Percentiles rank a stretch among this genome's conserved stretches.
Conservation (phyloP, 176 grass and related monocot genomes). For the Musa beccarii region DNA sequence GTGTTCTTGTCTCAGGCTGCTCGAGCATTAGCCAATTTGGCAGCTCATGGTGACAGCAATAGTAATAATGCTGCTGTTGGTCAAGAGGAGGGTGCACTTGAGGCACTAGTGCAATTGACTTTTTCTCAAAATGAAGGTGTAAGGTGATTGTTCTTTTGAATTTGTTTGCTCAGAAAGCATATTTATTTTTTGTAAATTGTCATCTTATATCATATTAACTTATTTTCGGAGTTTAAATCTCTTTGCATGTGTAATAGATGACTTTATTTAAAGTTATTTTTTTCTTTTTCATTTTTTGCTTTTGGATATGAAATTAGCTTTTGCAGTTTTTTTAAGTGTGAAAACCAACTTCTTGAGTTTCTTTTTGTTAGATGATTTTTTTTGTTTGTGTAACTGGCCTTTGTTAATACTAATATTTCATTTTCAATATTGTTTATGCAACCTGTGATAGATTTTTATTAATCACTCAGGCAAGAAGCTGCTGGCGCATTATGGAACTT, state of each 20-base stretch:
- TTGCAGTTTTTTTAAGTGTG: no score
- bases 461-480: constrained; percentile 77
- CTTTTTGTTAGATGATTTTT: no score
- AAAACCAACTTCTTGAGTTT: no score
- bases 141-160: constrained; percentile 44
- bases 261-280: no score
- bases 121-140: constrained; percentile 94
- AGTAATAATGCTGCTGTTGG: constrained; percentile 88
- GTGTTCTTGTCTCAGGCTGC: constrained; percentile 42
- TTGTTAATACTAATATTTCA: not conserved
- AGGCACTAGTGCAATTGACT: constrained; percentile 82
- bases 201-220: not conserved
- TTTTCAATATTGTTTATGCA: not conserved
- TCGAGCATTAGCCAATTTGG: constrained; percentile 96
- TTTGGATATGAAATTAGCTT: no score
- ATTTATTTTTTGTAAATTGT: not conserved
- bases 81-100: constrained; percentile 87
- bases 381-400: not conserved
- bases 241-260: no score
- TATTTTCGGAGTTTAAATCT: no score
- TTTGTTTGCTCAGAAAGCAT: not conserved
- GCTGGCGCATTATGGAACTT: constrained; percentile 97
- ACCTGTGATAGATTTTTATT: constrained; percentile 3
- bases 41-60: constrained; percentile 95
- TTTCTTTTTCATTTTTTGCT: no score